Base-by-base conservation (phyloP, 2,329 filamentous ascomycete species). In the Parascedosporium putredinis region DNA sequence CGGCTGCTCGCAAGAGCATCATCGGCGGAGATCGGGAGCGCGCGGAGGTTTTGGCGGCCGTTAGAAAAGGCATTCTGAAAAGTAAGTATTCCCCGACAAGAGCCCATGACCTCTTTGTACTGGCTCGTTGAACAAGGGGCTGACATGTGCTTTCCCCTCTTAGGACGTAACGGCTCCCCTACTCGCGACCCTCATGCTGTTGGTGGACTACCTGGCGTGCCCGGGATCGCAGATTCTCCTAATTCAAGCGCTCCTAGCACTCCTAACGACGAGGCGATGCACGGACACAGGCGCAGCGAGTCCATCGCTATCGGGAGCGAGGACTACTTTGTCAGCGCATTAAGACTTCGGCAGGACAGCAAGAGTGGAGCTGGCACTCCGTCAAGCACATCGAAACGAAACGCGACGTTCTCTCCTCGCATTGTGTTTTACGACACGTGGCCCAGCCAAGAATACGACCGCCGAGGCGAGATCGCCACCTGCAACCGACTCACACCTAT, bases 401-500 rank as follows among this genome's bases (percentile, higher is more conserved):
- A 73, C 56, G 78, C 81, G 1, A 84, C 80, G 0, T 98, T 97
- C 67, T 97, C 89, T 60, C 91, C 91, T 44, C 82, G 91, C 36
- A 88, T 97, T 47, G 82, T 95, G 55, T 97, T 96, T 64, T 83
- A 96, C 64, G 93, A 98, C 62, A 97, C 90, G 6, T 98, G 90
- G 89, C 89, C 90, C 2, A 88, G 84, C 61, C 85, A 86, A 59
- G 93, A 98, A 65, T 98, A 98, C 62, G 93, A 98, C 65, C 86
- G 93, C 54, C 83, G 93, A 49, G 93, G 93, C 50, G 93, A 98
- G 53, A 86, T 97, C 69, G 90, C 93, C 9, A 98, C 93, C 1
- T 98, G 93, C 79, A 98, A 98, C 64, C 87, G 91, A 56, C 75
- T 98, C 57, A 98, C 93, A 45, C 93, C 93, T 10, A 90, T 96